Evolutionary conservation across 1,139 yeast species (phyloP), one percentile per base, ranked within the genome.

Genomic region (Taphrina sp.): DNA sequence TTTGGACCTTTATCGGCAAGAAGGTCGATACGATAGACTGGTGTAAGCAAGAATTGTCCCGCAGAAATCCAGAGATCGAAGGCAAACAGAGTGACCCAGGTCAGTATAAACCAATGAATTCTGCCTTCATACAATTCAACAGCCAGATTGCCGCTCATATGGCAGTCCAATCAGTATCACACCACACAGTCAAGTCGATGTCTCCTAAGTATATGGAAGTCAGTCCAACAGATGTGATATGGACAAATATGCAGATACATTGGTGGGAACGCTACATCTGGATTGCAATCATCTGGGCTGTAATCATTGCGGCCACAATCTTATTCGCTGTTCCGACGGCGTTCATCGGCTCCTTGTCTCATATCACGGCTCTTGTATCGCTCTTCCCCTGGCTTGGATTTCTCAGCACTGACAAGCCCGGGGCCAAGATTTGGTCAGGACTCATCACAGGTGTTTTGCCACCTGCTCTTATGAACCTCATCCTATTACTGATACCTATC

Each of bases 281-380:
- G 72, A 38, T 44, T 20, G 28, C 56, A 29, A 31, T 33, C 26
- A 85, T 95, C 0, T 65, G 74, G 56, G 76, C 82, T 16, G 79
- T 82, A 10, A 77, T 88, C 61, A 67, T 74, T 38, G 72, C 68
- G 3, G 69, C 84, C 66, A 79, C 88, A 61, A 77, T 90, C 58
- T 84, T 89, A 68, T 92, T 97, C 96, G 79, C 95, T 59, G 76
- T 89, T 64, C 97, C 97, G n/a, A 96, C 90, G 52, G 95, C 96
- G 1, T 87, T 88, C 69, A 96, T 92, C 56, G 97, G 97, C 82
- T 75, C 83, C 66, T 78, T 92, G 63, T 89, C 97, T 19, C 90
- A 90, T 71, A 78, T 92, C 64, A 81, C 84, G 61, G 78, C 76
- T 64, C 75, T 89, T 69, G 85, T 83, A 36, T 74, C 79, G 52